phyloP scores from a whole-genome alignment of 371 early-diverging fungal species.

The Mortierella polycephala region DNA sequence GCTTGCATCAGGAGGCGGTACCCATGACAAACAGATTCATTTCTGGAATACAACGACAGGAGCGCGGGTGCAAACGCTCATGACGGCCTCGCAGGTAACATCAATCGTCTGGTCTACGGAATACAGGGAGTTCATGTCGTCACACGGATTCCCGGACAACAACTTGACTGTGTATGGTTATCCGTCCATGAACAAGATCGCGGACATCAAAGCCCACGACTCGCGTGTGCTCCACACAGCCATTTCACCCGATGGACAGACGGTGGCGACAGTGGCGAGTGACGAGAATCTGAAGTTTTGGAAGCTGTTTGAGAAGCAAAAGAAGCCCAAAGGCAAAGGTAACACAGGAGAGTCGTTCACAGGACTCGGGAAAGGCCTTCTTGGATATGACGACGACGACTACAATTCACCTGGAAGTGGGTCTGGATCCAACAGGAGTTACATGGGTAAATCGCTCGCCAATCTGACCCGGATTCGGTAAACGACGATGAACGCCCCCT shows the following conservation, averaged over 20 bases:
- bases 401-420: neutral
- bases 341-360: slow-evolving; percentile 8
- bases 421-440: slow-evolving; percentile 1
- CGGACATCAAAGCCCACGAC: slow-evolving; percentile 88
- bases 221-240: slow-evolving; percentile 91
- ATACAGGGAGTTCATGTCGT: slow-evolving; percentile 92
- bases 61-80: slow-evolving; percentile 71
- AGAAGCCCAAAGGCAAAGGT: slow-evolving; percentile 19
- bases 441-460: slow-evolving; percentile 2
- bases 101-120: slow-evolving; percentile 92
- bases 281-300: slow-evolving; percentile 99
- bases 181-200: slow-evolving; percentile 81
- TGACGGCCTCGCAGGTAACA: slow-evolving; percentile 95
- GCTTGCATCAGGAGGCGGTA: slow-evolving; percentile 98
- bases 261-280: slow-evolving; percentile 90
- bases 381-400: slow-evolving; percentile 7
- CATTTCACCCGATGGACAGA: slow-evolving; percentile 93
- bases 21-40: slow-evolving; percentile 90
- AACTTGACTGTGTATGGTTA: slow-evolving; percentile 90
- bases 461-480: neutral
- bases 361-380: slow-evolving; percentile 9
- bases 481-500: neutral
- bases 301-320: slow-evolving; percentile 80
- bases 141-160: slow-evolving; percentile 83
- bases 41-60: slow-evolving; percentile 95